Evolutionary conservation across 1,139 yeast genomes (phyloP), one percentile per base, ranked within the genome.

Genomic region (Suhomyces kunorum): DNA sequence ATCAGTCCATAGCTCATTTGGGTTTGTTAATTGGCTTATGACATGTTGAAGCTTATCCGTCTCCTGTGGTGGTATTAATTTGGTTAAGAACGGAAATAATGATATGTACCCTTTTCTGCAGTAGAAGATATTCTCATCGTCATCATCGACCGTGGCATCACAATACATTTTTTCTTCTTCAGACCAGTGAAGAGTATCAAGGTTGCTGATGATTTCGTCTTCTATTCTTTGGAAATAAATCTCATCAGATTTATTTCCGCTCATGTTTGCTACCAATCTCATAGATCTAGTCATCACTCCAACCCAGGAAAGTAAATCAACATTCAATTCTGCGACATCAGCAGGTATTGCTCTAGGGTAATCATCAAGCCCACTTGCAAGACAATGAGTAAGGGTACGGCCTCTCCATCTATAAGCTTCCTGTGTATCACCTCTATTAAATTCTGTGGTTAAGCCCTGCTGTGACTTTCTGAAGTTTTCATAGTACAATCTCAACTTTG

Each of bases 331-430:
- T 0, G 95, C 95, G 28, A 83, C 73, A 59, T 88, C 96, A 1
- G 94, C 92, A 8, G 80, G 81, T 26, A 71, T 65, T 0, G 89
- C 85, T 47, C 99, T 77, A 24, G 99, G 99, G 56, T 90, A 92
- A 58, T 92, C 99, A 61, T 92, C 98, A 30, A 92, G 61, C 0
- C 99, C 99, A 63, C 95, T 85, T 2, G 98, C 94, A 42, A 92
- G 70, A 57, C 96, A 87, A 56, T 87, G 97, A 4, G 83, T 77
- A 17, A 74, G 68, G 0, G 97, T 87, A 48, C 98, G 77, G 3
- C 98, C 98, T 46, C 90, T 77, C 99, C 99, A 92, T 56, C 96
- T 74, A 60, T 86, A 92, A 0, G 82, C 87, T 56, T 86, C 94
- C n/a, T 38, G 39, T 35, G 71, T 74, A 7, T 62, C 54, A 8